Evolutionary conservation across 306 rosid species (phyloP), one percentile per base, ranked within the genome.

Genomic region (Mimosa bimucronata): DNA sequence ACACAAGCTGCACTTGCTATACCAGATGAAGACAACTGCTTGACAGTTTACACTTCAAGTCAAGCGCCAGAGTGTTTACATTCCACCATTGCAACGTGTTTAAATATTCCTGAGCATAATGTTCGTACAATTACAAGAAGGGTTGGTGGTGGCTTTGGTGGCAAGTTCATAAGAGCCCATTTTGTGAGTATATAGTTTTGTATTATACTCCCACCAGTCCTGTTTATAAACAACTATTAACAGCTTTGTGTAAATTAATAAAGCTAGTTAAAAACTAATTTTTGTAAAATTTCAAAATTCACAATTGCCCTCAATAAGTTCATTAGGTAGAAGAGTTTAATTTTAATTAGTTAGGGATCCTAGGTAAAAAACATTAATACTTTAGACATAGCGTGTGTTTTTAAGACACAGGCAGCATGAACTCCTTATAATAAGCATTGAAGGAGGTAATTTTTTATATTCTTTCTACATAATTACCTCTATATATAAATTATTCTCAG

Each of bases 141-240:
- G 83, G 94, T 90, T 61, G 98, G 98, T 31, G 98, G 98, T 48
- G 98, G 97, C 46, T 95, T 92, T 83, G 98, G 98, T 45, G 98
- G 98, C 76, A 95, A 95, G 85, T 81, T 84, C 73, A 6, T 78
- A n/a, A 89, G 80, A 81, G 65, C 92, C 73, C 72, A 85, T 38
- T 2, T 88, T 78, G 98, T 95, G 85, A 89, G 98, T 92, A 86
- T 85, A 57, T 26, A 38, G 16, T 42, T 79, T 60, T 61, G 23
- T 60, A 19, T 42, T 25, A 44, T 6, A 19, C 9, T 50, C 57
- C n/a, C 23, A 15, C 9, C 10, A 2, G 23, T 7, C 25, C 23
- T 52, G 58, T 52, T 52, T 52, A 18, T 52, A 19, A 2, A 52
- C 3, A 53, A 18, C 60, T 53, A 53, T 53, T n/a, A n/a, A 53